These are phyloP conservation scores for Trichosporon coremiiforme DNA, from an alignment of 1,284 basidiomycete genomes.

Conservation along the genomic window DNA sequence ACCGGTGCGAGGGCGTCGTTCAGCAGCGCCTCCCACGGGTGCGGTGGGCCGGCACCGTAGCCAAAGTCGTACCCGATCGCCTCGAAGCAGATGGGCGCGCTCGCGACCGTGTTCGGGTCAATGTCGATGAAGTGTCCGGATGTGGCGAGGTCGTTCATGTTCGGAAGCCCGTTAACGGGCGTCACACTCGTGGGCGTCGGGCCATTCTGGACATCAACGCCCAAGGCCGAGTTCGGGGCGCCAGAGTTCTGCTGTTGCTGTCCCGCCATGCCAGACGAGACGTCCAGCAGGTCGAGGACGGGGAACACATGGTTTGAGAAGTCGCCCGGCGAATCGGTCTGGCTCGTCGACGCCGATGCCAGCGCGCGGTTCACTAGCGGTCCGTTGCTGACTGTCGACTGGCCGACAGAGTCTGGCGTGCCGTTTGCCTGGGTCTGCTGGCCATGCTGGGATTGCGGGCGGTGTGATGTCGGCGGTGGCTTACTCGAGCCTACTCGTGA, in stretches of 20 bases:
- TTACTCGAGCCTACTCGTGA: constrained; percentile 17
- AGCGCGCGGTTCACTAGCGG: not conserved
- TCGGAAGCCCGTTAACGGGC: constrained; percentile 6
- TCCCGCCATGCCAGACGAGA: constrained; percentile 1
- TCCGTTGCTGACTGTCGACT: not conserved
- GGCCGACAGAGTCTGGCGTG: not conserved
- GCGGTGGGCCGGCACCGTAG: constrained; percentile 30
- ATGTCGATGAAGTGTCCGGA: constrained; percentile 15
- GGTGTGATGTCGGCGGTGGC: not conserved
- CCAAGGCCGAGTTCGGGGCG: constrained; percentile 14
- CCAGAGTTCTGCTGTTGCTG: not conserved
- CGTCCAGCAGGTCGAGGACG: constrained; percentile 14
- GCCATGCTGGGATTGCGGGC: constrained; percentile 7
- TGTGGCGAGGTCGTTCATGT: constrained; percentile 5
- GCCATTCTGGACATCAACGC: constrained; percentile 1
- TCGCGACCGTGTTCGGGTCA: constrained; percentile 15
- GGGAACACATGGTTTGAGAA: constrained; percentile 11
- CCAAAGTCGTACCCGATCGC: constrained; percentile 26
- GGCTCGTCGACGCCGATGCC: constrained; percentile 1
- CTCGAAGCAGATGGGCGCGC: constrained; percentile 22
- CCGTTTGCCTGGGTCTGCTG: not conserved
- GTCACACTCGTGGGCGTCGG: not conserved
- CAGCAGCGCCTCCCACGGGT: constrained; percentile 34
- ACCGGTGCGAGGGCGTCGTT: constrained; percentile 28
- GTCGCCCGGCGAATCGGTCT: constrained; percentile 8